Conservation (phyloP, 495 filamentous ascomycete genomes). For the Aspergillus kassunensis region DNA sequence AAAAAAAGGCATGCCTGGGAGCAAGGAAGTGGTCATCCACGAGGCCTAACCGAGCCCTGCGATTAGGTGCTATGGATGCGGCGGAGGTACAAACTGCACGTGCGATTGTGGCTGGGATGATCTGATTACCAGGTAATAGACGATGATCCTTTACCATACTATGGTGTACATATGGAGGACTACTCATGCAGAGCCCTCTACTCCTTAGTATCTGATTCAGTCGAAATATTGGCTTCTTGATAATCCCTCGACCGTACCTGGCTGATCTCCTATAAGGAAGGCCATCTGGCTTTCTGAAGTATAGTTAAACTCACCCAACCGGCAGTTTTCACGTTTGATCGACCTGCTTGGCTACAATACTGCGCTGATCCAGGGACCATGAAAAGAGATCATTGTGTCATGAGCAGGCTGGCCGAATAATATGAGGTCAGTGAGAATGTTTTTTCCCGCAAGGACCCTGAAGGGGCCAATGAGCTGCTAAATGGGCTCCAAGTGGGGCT, state of each 20-base stretch:
- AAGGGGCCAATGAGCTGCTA: slow-evolving; percentile 4
- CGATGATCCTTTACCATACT: too few relatives aligned
- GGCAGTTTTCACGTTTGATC: slow-evolving; percentile 11
- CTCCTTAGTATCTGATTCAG: too few relatives aligned
- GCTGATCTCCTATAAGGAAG: too few relatives aligned
- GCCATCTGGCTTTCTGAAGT: too few relatives aligned
- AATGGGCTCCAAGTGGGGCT: not conserved
- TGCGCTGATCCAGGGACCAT: slow-evolving; percentile 4
- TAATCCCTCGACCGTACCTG: too few relatives aligned
- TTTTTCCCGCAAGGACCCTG: slow-evolving; percentile 1
- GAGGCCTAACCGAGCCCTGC: too few relatives aligned
- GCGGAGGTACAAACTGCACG: slow-evolving; percentile 24
- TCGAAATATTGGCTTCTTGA: too few relatives aligned
- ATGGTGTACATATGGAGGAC: too few relatives aligned
- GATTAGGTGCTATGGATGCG: slow-evolving; percentile 17
- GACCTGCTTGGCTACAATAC: not conserved
- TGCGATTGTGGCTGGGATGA: slow-evolving; percentile 16
- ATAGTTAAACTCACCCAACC: not conserved
- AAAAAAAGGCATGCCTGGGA: slow-evolving; percentile 14
- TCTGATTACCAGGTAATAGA: too few relatives aligned
- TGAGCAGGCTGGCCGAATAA: not conserved
- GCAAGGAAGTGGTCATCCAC: not conserved
- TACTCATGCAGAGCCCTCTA: too few relatives aligned
- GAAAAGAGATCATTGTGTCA: not conserved
- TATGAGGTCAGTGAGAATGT: slow-evolving; percentile 7